Evolutionary conservation across 192 early-diverging fungal species (phyloP), one percentile per base, ranked within the genome.

Genomic region (Coemansia sp.): DNA sequence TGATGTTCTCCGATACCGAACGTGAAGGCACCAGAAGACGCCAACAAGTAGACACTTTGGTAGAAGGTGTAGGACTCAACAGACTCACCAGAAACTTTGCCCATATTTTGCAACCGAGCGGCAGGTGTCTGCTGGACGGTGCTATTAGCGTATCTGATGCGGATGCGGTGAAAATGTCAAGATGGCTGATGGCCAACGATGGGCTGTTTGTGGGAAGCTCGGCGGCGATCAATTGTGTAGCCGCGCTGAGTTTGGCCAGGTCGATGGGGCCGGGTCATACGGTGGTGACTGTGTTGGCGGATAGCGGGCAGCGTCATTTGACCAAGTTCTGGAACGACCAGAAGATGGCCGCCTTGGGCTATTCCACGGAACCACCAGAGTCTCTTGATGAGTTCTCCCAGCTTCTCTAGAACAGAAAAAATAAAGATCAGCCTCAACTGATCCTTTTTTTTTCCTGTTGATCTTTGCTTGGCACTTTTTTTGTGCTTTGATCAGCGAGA

Each of bases 1-100:
- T 96, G 70, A 91, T 99, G 93, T 99, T 95, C 81, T 85, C 94
- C 5, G 86, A 87, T 1, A 88, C 86, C 2, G 96, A 99, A 72
- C 86, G 89, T 39, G 97, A 99, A 72, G 97, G 97, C 8, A 92
- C 87, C 7, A 78, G 97, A 32, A 85, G 86, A 54, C 90, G 97
- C 8, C 95, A 99, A 78, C 97, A 99, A 73, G 93, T 98, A n/a
- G 97, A 99, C 71, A 92, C 97, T 35, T 87, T 99, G 32, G 94
- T 99, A 0, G 97, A 99, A 81, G 97, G 97, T 5, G 88, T 99
- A 8, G 97, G 97, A 1, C 90, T 98, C 66, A 99, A 98, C 79
- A 88, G 97, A 12, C 65, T 97, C 66, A 99, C 97, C 5, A 77
- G 85, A 8, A 99, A 99, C 71, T 95, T 98, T 80, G 79, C 79